A percentile compares a stretch with the other conserved stretches of the same genome.
Evolutionary conservation across 495 filamentous ascomycete genomes (phyloP).

Genomic region (Daldinia caldariorum): DNA sequence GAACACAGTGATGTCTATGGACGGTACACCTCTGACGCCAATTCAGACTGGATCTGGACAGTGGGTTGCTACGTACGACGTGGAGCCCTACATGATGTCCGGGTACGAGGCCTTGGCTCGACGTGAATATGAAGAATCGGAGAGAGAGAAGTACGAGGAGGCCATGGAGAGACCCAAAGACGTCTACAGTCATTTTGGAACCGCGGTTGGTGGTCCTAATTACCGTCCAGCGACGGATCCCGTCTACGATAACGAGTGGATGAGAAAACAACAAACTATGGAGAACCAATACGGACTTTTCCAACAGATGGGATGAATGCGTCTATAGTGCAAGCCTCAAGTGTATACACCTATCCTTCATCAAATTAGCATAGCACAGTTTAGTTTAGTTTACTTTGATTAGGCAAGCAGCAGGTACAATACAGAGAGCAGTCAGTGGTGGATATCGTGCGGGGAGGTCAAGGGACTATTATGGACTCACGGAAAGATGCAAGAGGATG

Average conservation of each 20-base stretch:
- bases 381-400: slow-evolving; percentile 18
- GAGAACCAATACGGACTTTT: slow-evolving; percentile 67
- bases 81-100: slow-evolving; percentile 76
- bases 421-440: neutral
- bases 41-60: slow-evolving; percentile 61
- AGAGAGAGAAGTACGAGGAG: slow-evolving; percentile 49
- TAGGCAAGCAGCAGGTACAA: slow-evolving; percentile 27
- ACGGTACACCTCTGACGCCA: slow-evolving; percentile 62
- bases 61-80: slow-evolving; percentile 56
- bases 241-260: slow-evolving; percentile 65
- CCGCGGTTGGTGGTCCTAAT: slow-evolving; percentile 51
- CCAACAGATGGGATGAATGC: slow-evolving; percentile 56
- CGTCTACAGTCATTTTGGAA: slow-evolving; percentile 51
- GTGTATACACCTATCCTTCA: slow-evolving; percentile 36
- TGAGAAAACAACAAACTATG: slow-evolving; percentile 61
- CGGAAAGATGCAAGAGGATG: neutral
- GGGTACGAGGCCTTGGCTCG: slow-evolving; percentile 69
- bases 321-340: slow-evolving; percentile 33
- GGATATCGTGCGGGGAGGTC: neutral
- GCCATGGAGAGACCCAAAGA: slow-evolving; percentile 52
- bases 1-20: slow-evolving; percentile 55
- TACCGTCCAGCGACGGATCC: slow-evolving; percentile 70
- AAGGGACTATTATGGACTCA: neutral
- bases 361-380: slow-evolving; percentile 28
- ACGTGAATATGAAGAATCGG: slow-evolving; percentile 60